Evolutionary conservation across 306 rosid species (phyloP), one percentile per base, ranked within the genome.

Genomic region (Amphicarpaea edgeworthii): DNA sequence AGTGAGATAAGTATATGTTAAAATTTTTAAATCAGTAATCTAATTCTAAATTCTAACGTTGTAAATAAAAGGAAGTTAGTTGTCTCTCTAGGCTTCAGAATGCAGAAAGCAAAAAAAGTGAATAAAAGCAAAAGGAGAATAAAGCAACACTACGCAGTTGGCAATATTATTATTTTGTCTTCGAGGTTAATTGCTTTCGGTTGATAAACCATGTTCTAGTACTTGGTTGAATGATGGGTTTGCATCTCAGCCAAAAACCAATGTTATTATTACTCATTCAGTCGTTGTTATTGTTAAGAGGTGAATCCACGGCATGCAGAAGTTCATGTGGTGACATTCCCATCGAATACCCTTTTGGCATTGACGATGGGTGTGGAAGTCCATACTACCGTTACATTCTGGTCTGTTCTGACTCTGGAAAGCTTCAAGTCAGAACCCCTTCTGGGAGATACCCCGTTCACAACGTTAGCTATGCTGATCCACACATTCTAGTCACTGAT

Each of bases 281-380:
- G 54, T 72, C 82, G 23, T 41, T 81, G 21, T 12, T 77, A 80
- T 19, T 41, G 8, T 82, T 80, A 54, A 60, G 70, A 47, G 51
- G 85, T 45, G 83, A 81, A 68, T 79, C 91, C 50, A 84, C 63
- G 67, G 68, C 30, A 17, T 93, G 98, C 84, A 86, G 94, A 85
- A 87, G 88, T 43, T 84, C 91, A 0, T 91, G 98, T 23, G 97
- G 96, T 21, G 66, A 53, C 77, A 88, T 91, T 70, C 93, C 92
- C 2, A 93, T 93, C 55, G 82, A 75, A 74, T 93, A 93, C 83
- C 98, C 98, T 1, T 93, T 93, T 12, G 88, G 96, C 74, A 87
- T 91, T 19, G 98, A 90, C 38, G 97, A 91, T 57, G 98, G 98
- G 1, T 93, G 98, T 42, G 98, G 98, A 76, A 93, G 96, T 85